Percentiles rank a stretch among this genome's conserved stretches.
Conservation (phyloP, 2,329 filamentous ascomycete genomes). For the Aspergillus sp. region DNA sequence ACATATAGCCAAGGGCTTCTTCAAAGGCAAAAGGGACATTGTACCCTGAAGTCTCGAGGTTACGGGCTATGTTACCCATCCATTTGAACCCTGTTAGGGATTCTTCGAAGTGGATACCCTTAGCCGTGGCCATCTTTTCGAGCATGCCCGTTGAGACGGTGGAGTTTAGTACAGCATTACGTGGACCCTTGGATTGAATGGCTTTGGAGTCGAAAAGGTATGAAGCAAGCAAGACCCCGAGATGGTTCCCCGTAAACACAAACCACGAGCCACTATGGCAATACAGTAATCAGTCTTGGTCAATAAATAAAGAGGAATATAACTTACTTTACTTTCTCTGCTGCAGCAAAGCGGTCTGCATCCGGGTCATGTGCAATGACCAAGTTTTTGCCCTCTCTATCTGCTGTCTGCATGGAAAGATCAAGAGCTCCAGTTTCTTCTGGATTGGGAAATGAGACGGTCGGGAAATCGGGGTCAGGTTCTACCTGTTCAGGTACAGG, state of each 20-base stretch:
- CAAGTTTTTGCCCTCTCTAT: slow-evolving; percentile 40
- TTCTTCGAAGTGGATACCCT: slow-evolving; percentile 51
- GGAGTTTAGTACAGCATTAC: slow-evolving; percentile 49
- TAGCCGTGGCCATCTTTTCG: slow-evolving; percentile 45
- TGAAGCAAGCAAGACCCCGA: slow-evolving; percentile 53
- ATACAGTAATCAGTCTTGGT: not conserved
- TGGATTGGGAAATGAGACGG: slow-evolving; percentile 57
- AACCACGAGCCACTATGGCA: slow-evolving; percentile 43
- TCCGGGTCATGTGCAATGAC: slow-evolving; percentile 59
- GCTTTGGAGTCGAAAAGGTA: slow-evolving; percentile 43
- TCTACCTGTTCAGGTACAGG: slow-evolving; percentile 41
- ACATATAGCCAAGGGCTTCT: slow-evolving; percentile 61
- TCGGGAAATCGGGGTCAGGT: slow-evolving; percentile 57
- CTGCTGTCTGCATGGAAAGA: slow-evolving; percentile 49
- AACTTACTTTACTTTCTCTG: slow-evolving; percentile 46
- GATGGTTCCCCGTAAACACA: slow-evolving; percentile 57
- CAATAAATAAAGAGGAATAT: not conserved
- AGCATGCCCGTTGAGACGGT: slow-evolving; percentile 59
- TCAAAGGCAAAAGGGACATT: slow-evolving; percentile 53
- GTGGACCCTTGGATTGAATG: slow-evolving; percentile 15
- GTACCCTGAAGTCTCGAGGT: slow-evolving; percentile 44
- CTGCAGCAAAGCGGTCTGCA: slow-evolving; percentile 55
- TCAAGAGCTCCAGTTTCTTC: slow-evolving; percentile 57
- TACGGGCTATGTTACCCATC: slow-evolving; percentile 53
- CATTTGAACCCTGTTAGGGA: slow-evolving; percentile 62